These are phyloP conservation scores for Colletotrichum magnum DNA, from an alignment of 2,329 filamentous ascomycete species.

Conservation along the genomic window DNA sequence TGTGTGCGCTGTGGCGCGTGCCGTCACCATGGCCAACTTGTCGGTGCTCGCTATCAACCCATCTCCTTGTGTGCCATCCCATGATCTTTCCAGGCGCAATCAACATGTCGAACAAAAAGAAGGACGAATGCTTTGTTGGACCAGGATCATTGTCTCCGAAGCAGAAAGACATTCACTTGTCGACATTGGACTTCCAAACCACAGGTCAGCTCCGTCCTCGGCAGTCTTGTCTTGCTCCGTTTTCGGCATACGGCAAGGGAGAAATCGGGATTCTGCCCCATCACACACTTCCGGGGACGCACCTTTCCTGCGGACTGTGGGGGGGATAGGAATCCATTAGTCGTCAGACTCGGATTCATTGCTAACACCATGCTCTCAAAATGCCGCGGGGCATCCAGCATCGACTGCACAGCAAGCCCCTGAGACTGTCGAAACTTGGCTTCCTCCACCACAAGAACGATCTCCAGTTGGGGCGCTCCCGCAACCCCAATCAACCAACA, in stretches of 20 bases:
- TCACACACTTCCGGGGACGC: slow-evolving; percentile 26
- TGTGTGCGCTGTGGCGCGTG: slow-evolving; percentile 7
- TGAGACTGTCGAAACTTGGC: slow-evolving; percentile 25
- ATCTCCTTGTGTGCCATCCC: neutral
- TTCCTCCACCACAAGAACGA: slow-evolving; percentile 27
- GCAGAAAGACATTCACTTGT: neutral
- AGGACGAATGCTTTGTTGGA: neutral
- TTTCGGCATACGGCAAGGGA: slow-evolving; percentile 37
- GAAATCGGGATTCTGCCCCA: slow-evolving; percentile 27
- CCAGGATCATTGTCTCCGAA: neutral
- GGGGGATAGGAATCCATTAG: slow-evolving; percentile 26
- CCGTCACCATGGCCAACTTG: slow-evolving; percentile 5
- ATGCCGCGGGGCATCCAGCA: slow-evolving; percentile 14
- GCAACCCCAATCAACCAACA: slow-evolving; percentile 30
- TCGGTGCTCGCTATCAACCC: neutral
- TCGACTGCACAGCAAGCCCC: slow-evolving; percentile 15
- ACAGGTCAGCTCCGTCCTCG: slow-evolving; percentile 8
- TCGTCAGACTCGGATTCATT: slow-evolving; percentile 25
- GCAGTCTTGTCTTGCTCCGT: slow-evolving; percentile 31
- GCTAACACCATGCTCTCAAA: slow-evolving; percentile 30
- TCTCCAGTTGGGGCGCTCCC: slow-evolving; percentile 25
- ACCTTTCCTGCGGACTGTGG: slow-evolving; percentile 22
- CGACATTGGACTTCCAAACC: neutral
- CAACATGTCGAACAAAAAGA: neutral
- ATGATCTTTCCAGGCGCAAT: neutral